Evolutionary conservation across 73 alveolate species (phyloP).

Genomic region (Tetrahymena thermophila): DNA sequence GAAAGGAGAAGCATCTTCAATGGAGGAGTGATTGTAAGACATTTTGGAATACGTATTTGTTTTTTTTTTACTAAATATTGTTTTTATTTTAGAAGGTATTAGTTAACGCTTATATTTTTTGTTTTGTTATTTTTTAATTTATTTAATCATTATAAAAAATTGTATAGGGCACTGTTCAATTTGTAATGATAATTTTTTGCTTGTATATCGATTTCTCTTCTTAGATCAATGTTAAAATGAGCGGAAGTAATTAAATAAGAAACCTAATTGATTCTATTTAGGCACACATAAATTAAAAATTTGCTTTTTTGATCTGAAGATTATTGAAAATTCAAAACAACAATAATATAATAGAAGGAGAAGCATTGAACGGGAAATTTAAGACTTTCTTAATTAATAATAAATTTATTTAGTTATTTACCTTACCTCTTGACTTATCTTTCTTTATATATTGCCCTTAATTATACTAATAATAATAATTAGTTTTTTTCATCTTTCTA

Average conservation of each 20-base stretch:
- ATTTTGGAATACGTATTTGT: not conserved
- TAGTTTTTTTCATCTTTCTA: too few relatives aligned
- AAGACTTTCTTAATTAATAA: not conserved
- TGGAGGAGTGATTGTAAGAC: not conserved
- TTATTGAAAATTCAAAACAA: not conserved
- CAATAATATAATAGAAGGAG: not conserved
- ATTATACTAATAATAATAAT: too few relatives aligned
- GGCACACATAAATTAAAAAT: not conserved
- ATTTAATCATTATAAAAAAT: not conserved
- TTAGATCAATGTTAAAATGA: not conserved
- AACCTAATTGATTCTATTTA: not conserved
- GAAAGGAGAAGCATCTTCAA: not conserved
- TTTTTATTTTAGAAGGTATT: not conserved
- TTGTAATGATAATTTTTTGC: too few relatives aligned
- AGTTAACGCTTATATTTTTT: not conserved
- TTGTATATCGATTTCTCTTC: not conserved
- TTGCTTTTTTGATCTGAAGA: not conserved
- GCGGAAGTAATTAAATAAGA: not conserved
- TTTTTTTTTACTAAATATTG: not conserved
- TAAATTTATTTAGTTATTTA: too few relatives aligned
- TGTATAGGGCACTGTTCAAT: not conserved
- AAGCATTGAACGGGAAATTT: not conserved
- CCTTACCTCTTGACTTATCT: not conserved
- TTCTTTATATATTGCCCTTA: not conserved
- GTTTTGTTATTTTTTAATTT: not conserved